Evolutionary conservation across 1,284 basidiomycete species (phyloP).

Genomic region (Earliella scabrosa): DNA sequence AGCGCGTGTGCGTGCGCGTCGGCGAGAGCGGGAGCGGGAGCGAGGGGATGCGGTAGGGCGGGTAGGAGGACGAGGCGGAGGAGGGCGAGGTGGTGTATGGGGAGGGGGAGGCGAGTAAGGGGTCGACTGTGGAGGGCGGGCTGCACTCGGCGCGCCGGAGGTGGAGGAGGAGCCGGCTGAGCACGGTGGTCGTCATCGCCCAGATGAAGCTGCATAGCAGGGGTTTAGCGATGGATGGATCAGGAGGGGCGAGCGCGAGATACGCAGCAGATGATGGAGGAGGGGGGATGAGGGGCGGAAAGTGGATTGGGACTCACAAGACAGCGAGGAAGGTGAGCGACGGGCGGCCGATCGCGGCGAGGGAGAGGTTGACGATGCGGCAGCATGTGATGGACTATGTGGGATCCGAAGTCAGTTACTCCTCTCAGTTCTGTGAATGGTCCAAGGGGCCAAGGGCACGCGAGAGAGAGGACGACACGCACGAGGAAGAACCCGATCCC

Average conservation of each 20-base stretch:
- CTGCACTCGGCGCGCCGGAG: slow-evolving; percentile 25
- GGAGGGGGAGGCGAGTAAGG: neutral
- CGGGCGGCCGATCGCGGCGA: slow-evolving; percentile 26
- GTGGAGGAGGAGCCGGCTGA: slow-evolving; percentile 29
- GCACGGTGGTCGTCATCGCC: slow-evolving; percentile 28
- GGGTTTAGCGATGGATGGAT: neutral
- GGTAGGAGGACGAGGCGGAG: no score
- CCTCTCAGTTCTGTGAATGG: neutral
- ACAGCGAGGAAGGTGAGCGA: slow-evolving; percentile 31
- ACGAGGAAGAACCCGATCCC: slow-evolving; percentile 36
- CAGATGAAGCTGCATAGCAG: slow-evolving; percentile 30
- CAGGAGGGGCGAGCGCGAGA: neutral
- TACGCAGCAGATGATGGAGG: neutral
- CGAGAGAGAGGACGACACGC: neutral
- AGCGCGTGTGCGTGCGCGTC: no score
- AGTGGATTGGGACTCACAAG: slow-evolving; percentile 25
- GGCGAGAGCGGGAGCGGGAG: neutral
- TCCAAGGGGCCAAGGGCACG: neutral
- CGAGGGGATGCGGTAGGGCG: no score
- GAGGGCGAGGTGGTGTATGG: no score
- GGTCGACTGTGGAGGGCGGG: neutral
- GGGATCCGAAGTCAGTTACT: neutral
- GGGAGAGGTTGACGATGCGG: slow-evolving; percentile 29
- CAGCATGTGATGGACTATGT: slow-evolving; percentile 29
- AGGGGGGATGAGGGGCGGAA: neutral